Evolutionary conservation across 2,329 filamentous ascomycete species (phyloP).

Genomic region (Immersiporthe knoxdaviesiana): DNA sequence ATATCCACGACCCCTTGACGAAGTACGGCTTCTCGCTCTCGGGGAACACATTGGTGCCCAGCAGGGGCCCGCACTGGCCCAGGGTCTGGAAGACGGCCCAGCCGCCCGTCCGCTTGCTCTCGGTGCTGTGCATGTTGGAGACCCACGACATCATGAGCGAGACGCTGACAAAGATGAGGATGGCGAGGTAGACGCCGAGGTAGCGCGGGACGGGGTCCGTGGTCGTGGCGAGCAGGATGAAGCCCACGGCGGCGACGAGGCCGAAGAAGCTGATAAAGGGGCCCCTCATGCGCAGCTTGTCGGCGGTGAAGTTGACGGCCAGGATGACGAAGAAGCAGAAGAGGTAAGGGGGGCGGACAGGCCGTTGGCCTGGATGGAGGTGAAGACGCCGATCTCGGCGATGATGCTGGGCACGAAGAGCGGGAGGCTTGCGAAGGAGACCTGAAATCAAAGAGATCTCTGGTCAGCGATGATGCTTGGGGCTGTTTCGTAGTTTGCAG

Average conservation of each 20-base stretch:
- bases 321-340: slow-evolving; percentile 46
- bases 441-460: not conserved
- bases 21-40: slow-evolving; percentile 40
- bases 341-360: slow-evolving; percentile 46
- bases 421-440: slow-evolving; percentile 39
- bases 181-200: slow-evolving; percentile 42
- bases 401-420: slow-evolving; percentile 41
- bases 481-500: not conserved
- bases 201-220: slow-evolving; percentile 40
- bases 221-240: slow-evolving; percentile 45
- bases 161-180: slow-evolving; percentile 43
- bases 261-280: slow-evolving; percentile 43
- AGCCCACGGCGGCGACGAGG: slow-evolving; percentile 42
- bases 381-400: slow-evolving; percentile 41
- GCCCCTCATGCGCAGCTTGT: slow-evolving; percentile 42
- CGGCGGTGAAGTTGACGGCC: slow-evolving; percentile 40
- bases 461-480: slow-evolving; percentile 9
- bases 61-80: slow-evolving; percentile 40
- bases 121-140: slow-evolving; percentile 42
- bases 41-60: slow-evolving; percentile 41
- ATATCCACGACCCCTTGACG: slow-evolving; percentile 35
- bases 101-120: slow-evolving; percentile 42
- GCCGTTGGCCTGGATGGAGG: slow-evolving; percentile 40
- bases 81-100: slow-evolving; percentile 43
- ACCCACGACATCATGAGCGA: slow-evolving; percentile 43